These are phyloP conservation scores for Wickerhamiella lipophila DNA, from an alignment of 805 yeast genomes.

Conservation along the genomic window DNA sequence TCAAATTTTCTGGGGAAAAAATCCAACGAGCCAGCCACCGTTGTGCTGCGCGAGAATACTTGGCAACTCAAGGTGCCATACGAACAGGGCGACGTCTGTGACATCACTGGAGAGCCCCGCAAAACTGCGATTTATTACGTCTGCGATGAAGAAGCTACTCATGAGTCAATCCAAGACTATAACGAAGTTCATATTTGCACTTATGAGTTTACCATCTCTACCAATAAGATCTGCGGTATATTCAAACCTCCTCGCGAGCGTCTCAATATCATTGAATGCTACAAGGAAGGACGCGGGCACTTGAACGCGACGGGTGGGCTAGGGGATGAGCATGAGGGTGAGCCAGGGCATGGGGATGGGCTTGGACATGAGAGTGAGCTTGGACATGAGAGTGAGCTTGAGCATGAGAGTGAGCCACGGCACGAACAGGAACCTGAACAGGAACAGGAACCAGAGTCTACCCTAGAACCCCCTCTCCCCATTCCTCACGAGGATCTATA, in stretches of 20 bases:
- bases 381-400: no score
- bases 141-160: conserved; percentile 34
- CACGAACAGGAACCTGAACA: no score
- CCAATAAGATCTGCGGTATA: conserved; percentile 15
- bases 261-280: conserved; percentile 14
- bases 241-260: conserved; percentile 11
- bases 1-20: neutral
- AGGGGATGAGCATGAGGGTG: no score
- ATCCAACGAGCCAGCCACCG: conserved; percentile 8
- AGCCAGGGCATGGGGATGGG: no score
- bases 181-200: conserved; percentile 19
- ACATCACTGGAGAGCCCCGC: conserved; percentile 42
- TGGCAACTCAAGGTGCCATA: conserved; percentile 13
- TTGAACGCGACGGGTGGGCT: no score
- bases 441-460: neutral
- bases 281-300: neutral
- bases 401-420: no score
- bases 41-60: conserved; percentile 14
- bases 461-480: no score
- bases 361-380: no score
- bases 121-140: conserved; percentile 42
- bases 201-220: conserved; percentile 18
- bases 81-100: conserved; percentile 47
- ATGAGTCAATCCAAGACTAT: conserved; percentile 3
- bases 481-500: conserved; percentile 6